A percentile compares a stretch with the other conserved stretches of the same genome.
These are phyloP conservation scores for Acacia melanoxylon DNA, from an alignment of 306 rosid genomes.

Conservation along the genomic window DNA sequence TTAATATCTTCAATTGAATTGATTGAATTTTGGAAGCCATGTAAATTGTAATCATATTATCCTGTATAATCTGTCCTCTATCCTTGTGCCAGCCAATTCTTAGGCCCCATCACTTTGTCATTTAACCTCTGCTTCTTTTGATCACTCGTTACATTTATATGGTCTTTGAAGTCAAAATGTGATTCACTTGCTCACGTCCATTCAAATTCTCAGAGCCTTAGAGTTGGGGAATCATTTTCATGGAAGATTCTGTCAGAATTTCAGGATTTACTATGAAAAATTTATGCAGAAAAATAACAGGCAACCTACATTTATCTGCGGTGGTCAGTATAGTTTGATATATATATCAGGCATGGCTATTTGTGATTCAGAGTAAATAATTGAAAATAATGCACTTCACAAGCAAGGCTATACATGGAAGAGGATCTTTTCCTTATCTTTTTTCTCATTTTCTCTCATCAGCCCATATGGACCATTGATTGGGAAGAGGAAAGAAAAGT, in stretches of 20 bases:
- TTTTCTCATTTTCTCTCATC: too few relatives aligned
- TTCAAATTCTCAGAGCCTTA: not conserved
- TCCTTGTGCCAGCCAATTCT: not conserved
- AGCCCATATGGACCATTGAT: too few relatives aligned
- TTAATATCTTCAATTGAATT: not conserved
- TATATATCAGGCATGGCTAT: not conserved
- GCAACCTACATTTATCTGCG: not conserved
- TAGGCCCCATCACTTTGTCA: not conserved
- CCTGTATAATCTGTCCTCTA: not conserved
- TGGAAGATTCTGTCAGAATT: slow-evolving; percentile 17
- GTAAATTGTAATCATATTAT: not conserved
- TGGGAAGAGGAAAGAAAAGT: too few relatives aligned
- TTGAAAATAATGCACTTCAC: slow-evolving; percentile 19
- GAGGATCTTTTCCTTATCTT: too few relatives aligned
- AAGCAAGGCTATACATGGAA: slow-evolving; percentile 95
- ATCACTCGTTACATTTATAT: not conserved
- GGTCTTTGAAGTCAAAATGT: not conserved
- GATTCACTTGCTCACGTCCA: not conserved
- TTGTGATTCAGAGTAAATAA: slow-evolving; percentile 22
- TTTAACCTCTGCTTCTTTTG: not conserved
- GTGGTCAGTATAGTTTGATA: not conserved
- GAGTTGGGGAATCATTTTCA: not conserved
- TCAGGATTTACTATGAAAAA: not conserved
- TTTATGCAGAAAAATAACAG: slow-evolving; percentile 37
- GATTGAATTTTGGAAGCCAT: not conserved